Percentiles rank a stretch among this genome's conserved stretches.
These are phyloP conservation scores for Phytophthora ohioensis DNA, from an alignment of 352 stramenopile species.

Conservation along the genomic window DNA sequence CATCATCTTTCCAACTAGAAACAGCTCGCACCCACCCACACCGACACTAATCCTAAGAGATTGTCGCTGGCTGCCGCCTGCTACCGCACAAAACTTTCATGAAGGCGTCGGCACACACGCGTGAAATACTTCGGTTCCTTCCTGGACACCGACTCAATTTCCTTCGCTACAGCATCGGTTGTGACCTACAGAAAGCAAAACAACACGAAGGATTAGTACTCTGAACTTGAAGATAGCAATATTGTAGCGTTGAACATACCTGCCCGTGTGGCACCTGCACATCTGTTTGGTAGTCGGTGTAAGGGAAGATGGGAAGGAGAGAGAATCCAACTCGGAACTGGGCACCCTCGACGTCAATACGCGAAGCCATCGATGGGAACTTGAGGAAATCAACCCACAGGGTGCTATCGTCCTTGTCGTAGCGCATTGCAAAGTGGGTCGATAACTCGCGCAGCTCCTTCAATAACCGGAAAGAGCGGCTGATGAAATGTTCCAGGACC, in stretches of 20 bases:
- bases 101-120: conserved; percentile 57
- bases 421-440: conserved; percentile 56
- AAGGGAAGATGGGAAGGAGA: conserved; percentile 61
- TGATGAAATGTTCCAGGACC: conserved; percentile 59
- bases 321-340: conserved; percentile 69
- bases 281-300: conserved; percentile 52
- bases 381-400: conserved; percentile 78
- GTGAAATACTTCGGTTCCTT: conserved; percentile 62
- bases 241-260: conserved; percentile 38
- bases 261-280: conserved; percentile 58
- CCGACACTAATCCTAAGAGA: conserved; percentile 22
- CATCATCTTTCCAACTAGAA: not conserved
- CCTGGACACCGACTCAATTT: conserved; percentile 56
- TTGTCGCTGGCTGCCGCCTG: not conserved
- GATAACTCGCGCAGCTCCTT: conserved; percentile 69
- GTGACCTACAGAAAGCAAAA: conserved; percentile 53
- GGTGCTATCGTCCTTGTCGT: conserved; percentile 48
- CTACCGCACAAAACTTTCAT: conserved; percentile 58
- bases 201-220: not conserved
- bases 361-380: conserved; percentile 47
- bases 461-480: conserved; percentile 65
- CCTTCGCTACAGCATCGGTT: conserved; percentile 48
- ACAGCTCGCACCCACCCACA: not conserved
- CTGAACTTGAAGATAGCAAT: not conserved
- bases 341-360: conserved; percentile 23